Evolutionary conservation across 495 filamentous ascomycete species (phyloP), one percentile per base, ranked within the genome.

Genomic region (Annulohypoxylon stygium): DNA sequence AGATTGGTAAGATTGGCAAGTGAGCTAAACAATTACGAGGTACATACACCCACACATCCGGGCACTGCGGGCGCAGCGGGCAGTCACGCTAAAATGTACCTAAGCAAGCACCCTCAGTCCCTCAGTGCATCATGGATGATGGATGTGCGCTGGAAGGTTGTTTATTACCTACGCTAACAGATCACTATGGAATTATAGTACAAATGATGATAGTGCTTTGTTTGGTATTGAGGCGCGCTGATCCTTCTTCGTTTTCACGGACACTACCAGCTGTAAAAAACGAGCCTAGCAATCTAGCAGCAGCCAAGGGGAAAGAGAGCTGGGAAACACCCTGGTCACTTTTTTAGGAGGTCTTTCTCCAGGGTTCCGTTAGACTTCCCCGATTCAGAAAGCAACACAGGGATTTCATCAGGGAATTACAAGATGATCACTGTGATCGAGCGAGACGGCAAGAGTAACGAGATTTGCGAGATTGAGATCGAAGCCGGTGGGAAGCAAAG

Each of bases 331-430:
- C 65, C 60, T 73, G 70, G 57, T 60, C 36, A 3, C 9, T 51
- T 43, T 43, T 39, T 59, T 59, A 25, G 16, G 16, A 39, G 37
- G 18, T n/a, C 30, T 25, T 33, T 36, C 57, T 39, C 33, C 20
- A 51, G n/a, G 34, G 25, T 34, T 66, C 59, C 64, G 60, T 63
- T 36, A 5, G 18, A 63, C 39, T 64, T 67, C 59, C 59, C 54
- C 61, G 34, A 59, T 59, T 50, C 41, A 66, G 61, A 58, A 58
- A 63, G 55, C 47, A 39, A 26, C 61, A 36, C 70, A 69, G 55
- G 70, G 70, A 73, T 73, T 16, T 53, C 50, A 70, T 63, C 71
- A 66, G 23, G 71, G 71, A 69, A 70, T 74, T 60, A 12, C 33
- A 41, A 65, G 61, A 36, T 26, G 61, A 69, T 70, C 71, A 61